Evolutionary conservation across 768 basidiomycete species (phyloP).

Genomic region (Pleurotus tuoliensis): DNA sequence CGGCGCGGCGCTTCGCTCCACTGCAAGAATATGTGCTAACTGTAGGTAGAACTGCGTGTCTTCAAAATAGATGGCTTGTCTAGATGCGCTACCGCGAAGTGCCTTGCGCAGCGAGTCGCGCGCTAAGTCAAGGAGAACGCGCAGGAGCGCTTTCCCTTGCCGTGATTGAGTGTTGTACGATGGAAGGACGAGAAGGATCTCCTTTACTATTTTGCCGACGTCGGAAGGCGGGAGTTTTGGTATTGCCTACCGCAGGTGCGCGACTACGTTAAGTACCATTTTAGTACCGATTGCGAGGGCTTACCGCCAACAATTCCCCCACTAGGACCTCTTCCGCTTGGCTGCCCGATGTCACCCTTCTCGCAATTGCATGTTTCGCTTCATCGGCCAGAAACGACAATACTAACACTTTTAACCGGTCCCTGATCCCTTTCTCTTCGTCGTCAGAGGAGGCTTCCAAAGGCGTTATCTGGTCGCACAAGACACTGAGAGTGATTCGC

Average conservation of each 20-base stretch:
- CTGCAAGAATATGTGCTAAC: slow-evolving; percentile 37
- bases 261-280: background rate
- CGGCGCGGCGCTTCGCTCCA: slow-evolving; percentile 33
- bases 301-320: slow-evolving; percentile 45
- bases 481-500: slow-evolving; percentile 54
- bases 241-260: slow-evolving; percentile 39
- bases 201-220: slow-evolving; percentile 44
- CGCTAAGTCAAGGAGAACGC: slow-evolving; percentile 33
- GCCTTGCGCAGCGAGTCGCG: slow-evolving; percentile 27
- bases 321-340: slow-evolving; percentile 46
- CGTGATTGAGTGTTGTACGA: slow-evolving; percentile 29
- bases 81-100: slow-evolving; percentile 11
- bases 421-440: slow-evolving; percentile 54
- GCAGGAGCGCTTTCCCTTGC: slow-evolving; percentile 14
- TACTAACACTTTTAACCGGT: slow-evolving; percentile 55
- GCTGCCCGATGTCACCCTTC: slow-evolving; percentile 38
- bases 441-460: slow-evolving; percentile 49
- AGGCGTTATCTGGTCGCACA: slow-evolving; percentile 64
- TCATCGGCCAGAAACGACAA: slow-evolving; percentile 54
- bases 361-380: slow-evolving; percentile 39
- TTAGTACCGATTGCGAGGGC: slow-evolving; percentile 10
- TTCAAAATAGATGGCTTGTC: slow-evolving; percentile 28
- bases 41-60: slow-evolving; percentile 41
- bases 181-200: slow-evolving; percentile 48
- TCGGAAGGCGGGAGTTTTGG: slow-evolving; percentile 37